phyloP scores from a whole-genome alignment of 78 protist species.

The Dictyostelium capitatum region DNA sequence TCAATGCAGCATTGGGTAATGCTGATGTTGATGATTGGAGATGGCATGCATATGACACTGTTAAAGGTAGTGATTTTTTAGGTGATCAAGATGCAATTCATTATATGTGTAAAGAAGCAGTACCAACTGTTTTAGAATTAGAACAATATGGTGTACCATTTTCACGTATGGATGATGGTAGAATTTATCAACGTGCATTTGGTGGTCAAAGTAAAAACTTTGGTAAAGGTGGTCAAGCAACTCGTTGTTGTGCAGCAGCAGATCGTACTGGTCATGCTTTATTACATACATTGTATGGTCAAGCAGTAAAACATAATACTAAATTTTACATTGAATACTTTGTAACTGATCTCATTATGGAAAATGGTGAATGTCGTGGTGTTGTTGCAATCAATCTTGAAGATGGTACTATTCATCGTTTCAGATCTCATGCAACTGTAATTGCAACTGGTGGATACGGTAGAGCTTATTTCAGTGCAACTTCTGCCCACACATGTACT shows the following conservation, averaged over 20 bases:
- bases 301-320: slow-evolving; percentile 91
- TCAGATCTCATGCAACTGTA: slow-evolving; percentile 92
- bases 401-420: slow-evolving; percentile 96
- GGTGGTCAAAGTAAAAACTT: slow-evolving; percentile 93
- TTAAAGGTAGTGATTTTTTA: slow-evolving; percentile 96
- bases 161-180: slow-evolving; percentile 98
- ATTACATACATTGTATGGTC: slow-evolving; percentile 99
- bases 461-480: slow-evolving; percentile 95
- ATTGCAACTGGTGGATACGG: slow-evolving; percentile 98
- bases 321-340: slow-evolving; percentile 98
- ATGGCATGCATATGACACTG: slow-evolving; percentile 99
- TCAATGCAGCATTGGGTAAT: slow-evolving; percentile 99
- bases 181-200: slow-evolving; percentile 94
- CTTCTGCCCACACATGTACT: slow-evolving; percentile 99
- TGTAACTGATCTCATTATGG: slow-evolving; percentile 98
- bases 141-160: slow-evolving; percentile 99
- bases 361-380: slow-evolving; percentile 94
- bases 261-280: slow-evolving; percentile 99
- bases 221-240: slow-evolving; percentile 79
- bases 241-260: slow-evolving; percentile 95
- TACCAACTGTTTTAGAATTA: slow-evolving; percentile 96
- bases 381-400: slow-evolving; percentile 93
- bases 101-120: slow-evolving; percentile 99
- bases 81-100: slow-evolving; percentile 99
- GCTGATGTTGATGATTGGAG: slow-evolving; percentile 99